phyloP scores from a whole-genome alignment of 1,284 basidiomycete species.

The Irpex sp. region DNA sequence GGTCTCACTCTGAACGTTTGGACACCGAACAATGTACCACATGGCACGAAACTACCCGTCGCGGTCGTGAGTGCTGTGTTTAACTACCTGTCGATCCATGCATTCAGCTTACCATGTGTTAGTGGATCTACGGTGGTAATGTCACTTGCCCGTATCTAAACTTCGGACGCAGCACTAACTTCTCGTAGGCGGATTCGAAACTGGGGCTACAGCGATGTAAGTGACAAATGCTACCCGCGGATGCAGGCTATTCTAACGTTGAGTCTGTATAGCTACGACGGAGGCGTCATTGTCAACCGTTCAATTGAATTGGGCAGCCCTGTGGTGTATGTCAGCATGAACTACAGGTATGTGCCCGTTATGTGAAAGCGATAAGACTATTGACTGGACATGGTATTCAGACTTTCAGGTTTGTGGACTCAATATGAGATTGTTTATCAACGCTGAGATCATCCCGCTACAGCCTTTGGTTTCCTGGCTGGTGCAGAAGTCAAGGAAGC shows the following conservation, averaged over 20 bases:
- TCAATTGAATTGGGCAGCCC: conserved; percentile 45
- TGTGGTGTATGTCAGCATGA: conserved; percentile 53
- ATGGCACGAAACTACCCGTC: conserved; percentile 47
- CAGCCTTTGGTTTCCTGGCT: conserved; percentile 46
- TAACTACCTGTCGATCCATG: background rate
- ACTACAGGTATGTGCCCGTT: conserved; percentile 39
- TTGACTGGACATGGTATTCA: background rate
- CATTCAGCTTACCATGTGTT: background rate
- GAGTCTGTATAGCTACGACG: conserved; percentile 12
- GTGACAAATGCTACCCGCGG: background rate
- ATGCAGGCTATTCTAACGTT: background rate
- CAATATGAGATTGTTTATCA: background rate
- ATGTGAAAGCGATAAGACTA: too few relatives aligned
- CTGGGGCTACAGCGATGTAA: conserved; percentile 16
- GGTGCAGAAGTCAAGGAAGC: conserved; percentile 46
- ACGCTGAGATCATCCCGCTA: background rate
- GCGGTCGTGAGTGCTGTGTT: conserved; percentile 38
- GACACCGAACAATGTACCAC: conserved; percentile 36
- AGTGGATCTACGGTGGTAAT: conserved; percentile 53
- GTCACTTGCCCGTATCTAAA: conserved; percentile 1
- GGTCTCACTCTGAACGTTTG: conserved; percentile 59
- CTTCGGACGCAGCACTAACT: background rate
- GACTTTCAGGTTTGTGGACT: conserved; percentile 5
- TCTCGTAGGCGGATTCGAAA: conserved; percentile 30
- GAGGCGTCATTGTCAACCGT: conserved; percentile 38